A percentile compares a stretch with the other conserved stretches of the same genome.
phyloP scores from a whole-genome alignment of 768 basidiomycete genomes.

The Amanita rimosa region DNA sequence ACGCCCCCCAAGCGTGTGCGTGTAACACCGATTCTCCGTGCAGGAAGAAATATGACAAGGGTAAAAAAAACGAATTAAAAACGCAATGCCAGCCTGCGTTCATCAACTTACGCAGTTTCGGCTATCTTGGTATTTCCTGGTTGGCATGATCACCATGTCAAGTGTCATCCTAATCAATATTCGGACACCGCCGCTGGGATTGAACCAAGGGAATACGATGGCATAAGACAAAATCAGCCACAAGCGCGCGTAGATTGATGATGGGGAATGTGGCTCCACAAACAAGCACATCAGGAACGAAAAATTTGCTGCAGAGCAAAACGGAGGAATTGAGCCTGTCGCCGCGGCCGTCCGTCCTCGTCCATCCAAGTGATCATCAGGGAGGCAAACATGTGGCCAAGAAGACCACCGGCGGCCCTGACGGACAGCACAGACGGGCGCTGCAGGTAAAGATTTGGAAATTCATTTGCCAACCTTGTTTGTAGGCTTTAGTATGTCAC shows the following conservation, averaged over 20 bases:
- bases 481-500: conserved; percentile 50
- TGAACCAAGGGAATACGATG: not conserved
- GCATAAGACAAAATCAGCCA: not conserved
- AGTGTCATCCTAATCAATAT: not conserved
- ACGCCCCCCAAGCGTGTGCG: not conserved
- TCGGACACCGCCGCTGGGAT: not conserved
- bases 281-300: not conserved
- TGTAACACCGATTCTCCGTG: not conserved
- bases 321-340: no score
- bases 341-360: no score
- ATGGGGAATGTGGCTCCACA: no score
- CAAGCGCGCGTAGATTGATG: not conserved
- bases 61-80: not conserved
- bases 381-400: not conserved
- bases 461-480: conserved; percentile 38
- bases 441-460: not conserved
- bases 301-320: not conserved
- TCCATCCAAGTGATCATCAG: not conserved
- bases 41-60: not conserved
- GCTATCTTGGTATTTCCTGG: no score
- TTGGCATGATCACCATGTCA: no score
- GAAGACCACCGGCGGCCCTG: not conserved
- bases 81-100: not conserved
- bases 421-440: not conserved
- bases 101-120: not conserved